Conservation (phyloP, 192 early-diverging fungal genomes). For the Linnemannia elongata region DNA sequence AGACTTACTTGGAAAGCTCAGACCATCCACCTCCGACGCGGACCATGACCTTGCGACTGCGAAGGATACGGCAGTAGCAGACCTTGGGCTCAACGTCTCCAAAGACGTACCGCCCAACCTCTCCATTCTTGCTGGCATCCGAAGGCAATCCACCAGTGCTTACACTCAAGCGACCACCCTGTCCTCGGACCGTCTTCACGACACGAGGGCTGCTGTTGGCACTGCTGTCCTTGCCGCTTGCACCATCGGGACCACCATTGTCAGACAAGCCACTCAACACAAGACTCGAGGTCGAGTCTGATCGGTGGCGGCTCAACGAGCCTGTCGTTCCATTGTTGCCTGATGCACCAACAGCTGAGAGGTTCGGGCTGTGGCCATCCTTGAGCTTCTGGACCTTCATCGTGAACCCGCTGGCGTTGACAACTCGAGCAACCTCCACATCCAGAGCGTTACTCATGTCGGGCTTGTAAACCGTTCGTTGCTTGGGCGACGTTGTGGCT, state of each 20-base stretch:
- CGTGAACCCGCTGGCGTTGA: conserved; percentile 70
- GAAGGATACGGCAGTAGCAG: conserved; percentile 73
- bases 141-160: background rate
- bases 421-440: conserved; percentile 69
- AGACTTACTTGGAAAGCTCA: conserved; percentile 67
- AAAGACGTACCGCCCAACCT: conserved; percentile 76
- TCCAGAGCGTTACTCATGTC: conserved; percentile 71
- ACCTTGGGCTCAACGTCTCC: conserved; percentile 73
- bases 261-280: conserved; percentile 34
- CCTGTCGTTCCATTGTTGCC: conserved; percentile 2
- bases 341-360: background rate
- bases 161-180: conserved; percentile 22
- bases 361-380: conserved; percentile 31
- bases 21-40: conserved; percentile 77
- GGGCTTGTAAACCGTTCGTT: conserved; percentile 45
- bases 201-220: conserved; percentile 29
- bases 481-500: conserved; percentile 14
- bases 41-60: conserved; percentile 76
- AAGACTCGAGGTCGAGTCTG: conserved; percentile 38
- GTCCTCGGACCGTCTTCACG: conserved; percentile 41
- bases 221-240: conserved; percentile 34
- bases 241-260: conserved; percentile 25
- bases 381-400: conserved; percentile 66
- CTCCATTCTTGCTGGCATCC: conserved; percentile 42
- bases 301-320: conserved; percentile 15